A percentile compares a stretch with the other conserved stretches of the same genome.
Evolutionary conservation across 2,329 filamentous ascomycete species (phyloP).

Genomic region (Botrytis galanthina): DNA sequence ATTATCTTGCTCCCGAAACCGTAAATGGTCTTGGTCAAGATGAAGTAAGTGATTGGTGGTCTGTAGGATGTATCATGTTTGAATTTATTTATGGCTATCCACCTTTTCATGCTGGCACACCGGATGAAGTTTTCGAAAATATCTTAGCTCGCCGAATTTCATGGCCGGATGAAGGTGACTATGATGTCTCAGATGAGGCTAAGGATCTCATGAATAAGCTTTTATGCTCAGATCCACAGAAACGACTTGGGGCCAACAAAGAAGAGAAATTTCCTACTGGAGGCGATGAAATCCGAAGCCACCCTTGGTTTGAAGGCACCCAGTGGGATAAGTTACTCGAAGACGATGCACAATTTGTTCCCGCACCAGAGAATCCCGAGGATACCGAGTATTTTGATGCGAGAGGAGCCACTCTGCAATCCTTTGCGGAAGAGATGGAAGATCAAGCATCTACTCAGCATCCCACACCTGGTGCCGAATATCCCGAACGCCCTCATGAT

Average conservation of each 20-base stretch:
- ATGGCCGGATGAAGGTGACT: slow-evolving; percentile 83
- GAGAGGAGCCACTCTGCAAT: slow-evolving; percentile 85
- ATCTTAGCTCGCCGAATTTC: slow-evolving; percentile 86
- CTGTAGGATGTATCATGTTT: slow-evolving; percentile 95
- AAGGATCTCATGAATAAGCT: slow-evolving; percentile 93
- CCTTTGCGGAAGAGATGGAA: slow-evolving; percentile 91
- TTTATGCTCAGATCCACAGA: slow-evolving; percentile 77
- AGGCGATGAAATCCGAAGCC: slow-evolving; percentile 84
- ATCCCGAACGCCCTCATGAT: slow-evolving; percentile 88
- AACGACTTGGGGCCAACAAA: slow-evolving; percentile 81
- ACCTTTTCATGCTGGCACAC: slow-evolving; percentile 86
- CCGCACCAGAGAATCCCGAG: slow-evolving; percentile 87
- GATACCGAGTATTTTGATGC: slow-evolving; percentile 98
- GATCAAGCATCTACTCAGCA: slow-evolving; percentile 77
- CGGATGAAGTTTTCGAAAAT: slow-evolving; percentile 95
- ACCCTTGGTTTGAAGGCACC: slow-evolving; percentile 83
- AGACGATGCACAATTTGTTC: slow-evolving; percentile 94
- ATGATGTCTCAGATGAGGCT: slow-evolving; percentile 78
- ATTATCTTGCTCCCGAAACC: slow-evolving; percentile 95
- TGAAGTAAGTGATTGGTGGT: slow-evolving; percentile 99
- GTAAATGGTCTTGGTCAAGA: slow-evolving; percentile 95
- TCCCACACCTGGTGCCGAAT: slow-evolving; percentile 68
- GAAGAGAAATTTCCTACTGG: slow-evolving; percentile 80
- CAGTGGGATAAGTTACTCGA: slow-evolving; percentile 91
- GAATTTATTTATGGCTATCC: slow-evolving; percentile 93